phyloP scores from a whole-genome alignment of 768 basidiomycete species.

The Mycena crocata region DNA sequence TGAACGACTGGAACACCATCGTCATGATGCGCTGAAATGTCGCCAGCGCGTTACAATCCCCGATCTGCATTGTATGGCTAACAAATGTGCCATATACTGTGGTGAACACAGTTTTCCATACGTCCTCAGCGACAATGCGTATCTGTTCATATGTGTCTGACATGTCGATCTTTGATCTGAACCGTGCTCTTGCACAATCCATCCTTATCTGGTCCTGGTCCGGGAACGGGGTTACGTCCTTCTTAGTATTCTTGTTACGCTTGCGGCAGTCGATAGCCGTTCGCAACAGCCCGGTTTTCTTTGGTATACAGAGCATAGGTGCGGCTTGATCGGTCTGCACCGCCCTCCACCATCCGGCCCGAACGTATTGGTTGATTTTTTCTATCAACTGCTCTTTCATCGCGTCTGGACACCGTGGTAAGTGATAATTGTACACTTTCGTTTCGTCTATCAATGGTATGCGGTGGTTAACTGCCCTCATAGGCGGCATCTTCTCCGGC shows the following conservation, averaged over 20 bases:
- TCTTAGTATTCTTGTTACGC: constrained; percentile 54
- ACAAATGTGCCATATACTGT: too few relatives aligned
- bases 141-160: constrained; percentile 51
- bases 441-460: constrained; percentile 51
- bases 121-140: constrained; percentile 35
- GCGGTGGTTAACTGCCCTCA: constrained; percentile 50
- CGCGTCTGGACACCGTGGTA: constrained; percentile 46
- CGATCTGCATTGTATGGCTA: too few relatives aligned
- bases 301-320: constrained; percentile 48
- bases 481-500: constrained; percentile 43
- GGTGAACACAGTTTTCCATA: constrained; percentile 40
- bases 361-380: too few relatives aligned
- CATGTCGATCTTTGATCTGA: too few relatives aligned
- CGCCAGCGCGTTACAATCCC: too few relatives aligned
- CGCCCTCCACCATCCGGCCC: constrained; percentile 53
- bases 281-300: too few relatives aligned
- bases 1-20: constrained; percentile 51
- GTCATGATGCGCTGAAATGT: too few relatives aligned
- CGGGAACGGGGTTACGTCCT: constrained; percentile 55
- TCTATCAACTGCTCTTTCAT: constrained; percentile 41
- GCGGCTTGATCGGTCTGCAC: constrained; percentile 38
- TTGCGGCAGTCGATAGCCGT: constrained; percentile 48
- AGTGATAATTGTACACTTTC: constrained; percentile 43
- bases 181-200: too few relatives aligned
- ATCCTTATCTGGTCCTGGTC: too few relatives aligned